Conservation (phyloP, 2,329 filamentous ascomycete species). For the Aspergillus alliaceus region DNA sequence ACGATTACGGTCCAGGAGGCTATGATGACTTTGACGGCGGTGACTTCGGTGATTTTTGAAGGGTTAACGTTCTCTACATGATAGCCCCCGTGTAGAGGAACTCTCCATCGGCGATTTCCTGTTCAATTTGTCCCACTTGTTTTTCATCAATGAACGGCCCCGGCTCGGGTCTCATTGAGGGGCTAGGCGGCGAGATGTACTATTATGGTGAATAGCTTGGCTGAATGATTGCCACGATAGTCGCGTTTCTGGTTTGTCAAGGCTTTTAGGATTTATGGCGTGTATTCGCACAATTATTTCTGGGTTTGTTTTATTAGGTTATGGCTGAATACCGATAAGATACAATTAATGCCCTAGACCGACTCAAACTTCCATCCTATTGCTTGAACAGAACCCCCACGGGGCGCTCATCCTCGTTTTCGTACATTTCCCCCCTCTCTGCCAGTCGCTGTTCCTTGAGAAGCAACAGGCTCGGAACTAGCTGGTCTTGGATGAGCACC, state of each 20-base stretch:
- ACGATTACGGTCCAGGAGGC: constrained; percentile 11
- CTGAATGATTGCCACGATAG: background rate
- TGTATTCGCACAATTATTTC: background rate
- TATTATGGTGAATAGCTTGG: background rate
- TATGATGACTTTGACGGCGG: constrained; percentile 27
- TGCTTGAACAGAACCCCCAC: background rate
- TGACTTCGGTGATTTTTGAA: constrained; percentile 23
- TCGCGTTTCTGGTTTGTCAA: background rate
- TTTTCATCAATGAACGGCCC: background rate
- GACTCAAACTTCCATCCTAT: constrained; percentile 1
- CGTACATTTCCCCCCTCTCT: constrained; percentile 27
- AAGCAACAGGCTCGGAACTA: constrained; percentile 15
- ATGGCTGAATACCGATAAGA: background rate
- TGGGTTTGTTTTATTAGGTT: background rate
- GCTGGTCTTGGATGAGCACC: constrained; percentile 45
- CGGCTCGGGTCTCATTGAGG: background rate
- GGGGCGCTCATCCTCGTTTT: constrained; percentile 29
- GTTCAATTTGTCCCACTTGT: background rate
- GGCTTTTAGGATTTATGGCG: background rate
- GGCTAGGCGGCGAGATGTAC: background rate
- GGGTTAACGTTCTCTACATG: background rate
- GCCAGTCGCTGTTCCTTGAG: constrained; percentile 23
- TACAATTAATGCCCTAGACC: constrained; percentile 1
- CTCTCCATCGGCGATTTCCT: background rate
- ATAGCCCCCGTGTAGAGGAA: background rate